Evolutionary conservation across 208 protist genomes (phyloP), one percentile per base, ranked within the genome.

Genomic region (Wallacemonas sp.): DNA sequence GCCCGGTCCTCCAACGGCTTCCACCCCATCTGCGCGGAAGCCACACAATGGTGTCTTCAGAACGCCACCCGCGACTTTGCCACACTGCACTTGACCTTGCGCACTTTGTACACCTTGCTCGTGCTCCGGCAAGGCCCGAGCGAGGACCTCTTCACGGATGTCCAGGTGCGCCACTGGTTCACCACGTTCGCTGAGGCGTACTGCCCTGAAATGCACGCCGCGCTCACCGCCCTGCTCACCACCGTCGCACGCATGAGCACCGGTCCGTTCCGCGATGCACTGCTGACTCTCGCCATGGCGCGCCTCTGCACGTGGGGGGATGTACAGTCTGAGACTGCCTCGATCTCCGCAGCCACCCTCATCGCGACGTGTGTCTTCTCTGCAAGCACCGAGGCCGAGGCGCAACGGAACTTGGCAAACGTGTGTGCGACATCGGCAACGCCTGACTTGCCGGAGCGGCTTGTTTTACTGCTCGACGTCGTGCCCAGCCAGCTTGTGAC

Each of bases 381-480:
- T 22, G 60, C 31, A 33, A 2, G 1, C 9, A 36, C 17, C 0
- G 45, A 33, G 0, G 62, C 51, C n/a, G 44, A 31, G 33, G 61
- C 51, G 28, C 60, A 63, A 56, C 39, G 28, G 61, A 22, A 59
- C 3, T n/a, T 62, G 17, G 27, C 45, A 2, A 26, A 62, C 2
- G 34, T 72, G 45, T 36, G 64, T 12, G 34, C 59, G 0, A 31
- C 31, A 1, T 67, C 64, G 9, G 9, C 28, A 27, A 45, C 38
- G 3, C 19, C 34, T 14, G 51, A 58, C 21, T 68, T 94, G 41
- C 61, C 75, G 11, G 84, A 94, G 54, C 68, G 79, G 21, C 27
- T 94, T 12, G 82, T 90, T 2, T 54, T 94, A 51, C 41, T 94
- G n/a, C 56, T 91, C 9, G 88, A 94, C 45, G 78, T 94, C 2